Conservation (phyloP, 495 filamentous ascomycete species). For the Cercophora samala region DNA sequence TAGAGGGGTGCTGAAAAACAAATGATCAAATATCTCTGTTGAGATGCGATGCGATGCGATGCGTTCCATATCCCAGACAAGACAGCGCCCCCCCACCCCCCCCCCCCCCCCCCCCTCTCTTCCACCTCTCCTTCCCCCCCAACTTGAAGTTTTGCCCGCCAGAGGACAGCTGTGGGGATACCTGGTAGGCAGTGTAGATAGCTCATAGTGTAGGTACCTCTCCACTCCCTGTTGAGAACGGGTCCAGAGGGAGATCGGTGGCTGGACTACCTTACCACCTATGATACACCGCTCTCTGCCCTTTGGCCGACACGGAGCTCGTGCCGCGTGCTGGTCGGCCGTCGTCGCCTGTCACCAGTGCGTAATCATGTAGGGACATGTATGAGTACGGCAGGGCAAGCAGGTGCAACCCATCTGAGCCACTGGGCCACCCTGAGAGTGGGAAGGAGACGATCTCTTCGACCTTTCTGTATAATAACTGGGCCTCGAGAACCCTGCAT, state of each 20-base stretch:
- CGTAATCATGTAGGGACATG: neutral
- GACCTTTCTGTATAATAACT: slow-evolving; percentile 5
- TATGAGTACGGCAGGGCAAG: neutral
- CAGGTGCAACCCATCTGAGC: neutral
- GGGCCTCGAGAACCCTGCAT: neutral
- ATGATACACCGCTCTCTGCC: neutral
- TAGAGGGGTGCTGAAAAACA: slow-evolving; percentile 1
- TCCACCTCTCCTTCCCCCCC: too few relatives aligned
- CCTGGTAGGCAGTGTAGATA: too few relatives aligned
- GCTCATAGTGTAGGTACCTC: too few relatives aligned
- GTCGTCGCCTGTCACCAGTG: neutral
- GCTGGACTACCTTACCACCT: neutral
- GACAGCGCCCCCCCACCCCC: too few relatives aligned
- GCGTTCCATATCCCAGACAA: neutral
- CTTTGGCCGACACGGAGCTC: neutral
- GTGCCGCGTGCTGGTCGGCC: too few relatives aligned
- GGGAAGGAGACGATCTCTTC: neutral
- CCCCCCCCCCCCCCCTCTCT: neutral
- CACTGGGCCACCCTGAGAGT: too few relatives aligned
- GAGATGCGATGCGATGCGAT: neutral
- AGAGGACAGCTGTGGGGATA: neutral
- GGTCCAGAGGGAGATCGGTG: neutral
- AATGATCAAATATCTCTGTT: neutral
- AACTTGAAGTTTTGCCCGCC: too few relatives aligned
- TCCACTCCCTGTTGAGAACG: neutral